A percentile compares a stretch with the other conserved stretches of the same genome.
These are phyloP conservation scores for Bothriochloa decipiens DNA, from an alignment of 176 grass and related monocot genomes.

Conservation along the genomic window DNA sequence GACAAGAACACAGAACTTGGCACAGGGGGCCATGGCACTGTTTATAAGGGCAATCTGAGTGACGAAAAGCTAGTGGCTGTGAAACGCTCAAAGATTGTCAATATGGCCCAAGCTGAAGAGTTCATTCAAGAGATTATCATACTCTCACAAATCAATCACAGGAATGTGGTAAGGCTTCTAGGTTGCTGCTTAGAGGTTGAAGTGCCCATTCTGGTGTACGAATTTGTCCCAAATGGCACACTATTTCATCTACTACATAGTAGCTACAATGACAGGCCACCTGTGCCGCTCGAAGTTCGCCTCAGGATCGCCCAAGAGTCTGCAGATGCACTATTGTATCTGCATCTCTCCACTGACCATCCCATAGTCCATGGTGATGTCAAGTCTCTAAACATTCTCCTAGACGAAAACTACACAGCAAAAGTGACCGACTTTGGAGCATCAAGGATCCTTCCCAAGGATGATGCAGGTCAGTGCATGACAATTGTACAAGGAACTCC, in stretches of 20 bases:
- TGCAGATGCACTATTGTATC: constrained; percentile 11
- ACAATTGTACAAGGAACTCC: constrained; percentile 22
- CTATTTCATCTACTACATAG: constrained; percentile 9
- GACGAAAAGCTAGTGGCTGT: constrained; percentile 31
- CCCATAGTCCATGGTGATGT: constrained; percentile 36
- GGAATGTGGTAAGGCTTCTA: constrained; percentile 14
- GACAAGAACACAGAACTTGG: constrained; percentile 3
- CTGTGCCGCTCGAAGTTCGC: background rate
- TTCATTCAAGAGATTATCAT: constrained; percentile 21
- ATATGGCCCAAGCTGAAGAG: background rate
- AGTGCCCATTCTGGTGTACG: constrained; percentile 18
- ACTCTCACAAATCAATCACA: constrained; percentile 27
- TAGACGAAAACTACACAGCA: background rate
- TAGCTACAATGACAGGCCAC: background rate
- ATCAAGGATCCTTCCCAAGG: constrained; percentile 22
- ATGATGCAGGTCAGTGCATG: constrained; percentile 25
- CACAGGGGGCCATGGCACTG: background rate
- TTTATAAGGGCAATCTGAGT: constrained; percentile 4
- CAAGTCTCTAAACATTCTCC: constrained; percentile 27
- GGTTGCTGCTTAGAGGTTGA: constrained; percentile 21
- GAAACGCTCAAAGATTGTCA: constrained; percentile 30
- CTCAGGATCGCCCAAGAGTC: constrained; percentile 10
- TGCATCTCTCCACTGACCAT: constrained; percentile 23
- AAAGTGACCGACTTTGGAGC: constrained; percentile 15
- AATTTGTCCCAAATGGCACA: constrained; percentile 11